phyloP scores from a whole-genome alignment of 1,139 yeast species.

The Nakaseomyces sp. region DNA sequence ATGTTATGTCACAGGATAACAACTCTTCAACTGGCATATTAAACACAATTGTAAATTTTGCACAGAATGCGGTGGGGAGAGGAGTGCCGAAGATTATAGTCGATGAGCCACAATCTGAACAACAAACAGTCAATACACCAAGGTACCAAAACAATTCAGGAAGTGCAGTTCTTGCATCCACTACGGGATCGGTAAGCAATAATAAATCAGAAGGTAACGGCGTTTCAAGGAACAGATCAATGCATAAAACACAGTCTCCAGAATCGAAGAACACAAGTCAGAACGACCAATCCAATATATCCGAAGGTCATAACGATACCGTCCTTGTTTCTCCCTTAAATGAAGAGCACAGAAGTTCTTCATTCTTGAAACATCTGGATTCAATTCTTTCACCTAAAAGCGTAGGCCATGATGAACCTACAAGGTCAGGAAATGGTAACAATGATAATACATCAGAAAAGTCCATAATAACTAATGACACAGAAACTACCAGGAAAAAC shows the following conservation, averaged over 20 bases:
- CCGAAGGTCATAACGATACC: constrained; percentile 11
- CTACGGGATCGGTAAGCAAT: neutral
- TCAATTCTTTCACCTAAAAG: constrained; percentile 24
- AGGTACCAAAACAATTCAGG: neutral
- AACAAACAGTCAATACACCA: neutral
- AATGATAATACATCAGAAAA: neutral
- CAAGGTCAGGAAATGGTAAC: neutral
- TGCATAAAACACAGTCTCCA: neutral
- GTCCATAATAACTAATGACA: neutral
- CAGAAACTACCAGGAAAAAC: constrained; percentile 3
- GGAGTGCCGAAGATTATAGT: constrained; percentile 16
- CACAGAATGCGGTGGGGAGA: constrained; percentile 21
- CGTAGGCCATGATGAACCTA: neutral
- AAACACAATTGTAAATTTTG: constrained; percentile 18
- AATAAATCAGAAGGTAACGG: neutral
- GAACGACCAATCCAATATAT: neutral
- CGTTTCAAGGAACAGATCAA: neutral
- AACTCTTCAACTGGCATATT: constrained; percentile 14
- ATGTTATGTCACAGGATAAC: neutral
- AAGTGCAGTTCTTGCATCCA: neutral
- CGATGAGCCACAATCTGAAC: constrained; percentile 10
- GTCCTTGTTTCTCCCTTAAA: constrained; percentile 13
- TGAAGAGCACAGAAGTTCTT: constrained; percentile 18
- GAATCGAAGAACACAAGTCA: neutral
- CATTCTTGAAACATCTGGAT: constrained; percentile 34